Base-by-base conservation (phyloP, 768 basidiomycete genomes). In the Panaeolus papilionaceus region DNA sequence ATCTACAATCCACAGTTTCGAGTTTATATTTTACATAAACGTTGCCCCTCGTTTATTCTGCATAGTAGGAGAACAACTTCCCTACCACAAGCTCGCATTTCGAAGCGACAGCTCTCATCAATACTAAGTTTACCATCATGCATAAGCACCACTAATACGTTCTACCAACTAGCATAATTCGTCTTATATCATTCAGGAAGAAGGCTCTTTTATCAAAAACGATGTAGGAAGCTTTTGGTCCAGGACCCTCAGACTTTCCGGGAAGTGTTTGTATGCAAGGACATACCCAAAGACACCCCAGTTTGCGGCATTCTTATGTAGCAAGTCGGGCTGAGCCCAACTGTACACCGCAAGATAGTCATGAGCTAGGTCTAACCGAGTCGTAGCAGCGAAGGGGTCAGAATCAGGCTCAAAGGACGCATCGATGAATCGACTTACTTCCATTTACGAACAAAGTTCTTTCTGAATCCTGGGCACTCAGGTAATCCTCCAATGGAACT, bases 221-320 rank as follows among this genome's bases (percentile, higher is more conserved):
- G 49, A 10, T 1, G 3, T 5, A 26, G 49, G 49, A 23, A 51
- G 49, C 49, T 51, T 51, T 28, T 51, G 49, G 23, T 51, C 26
- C 1, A 51, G 9, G 4, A 51, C 23, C 10, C 49, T 7, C 9
- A 51, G 14, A 1, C 10, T 51, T 14, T 51, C 49, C 18, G 49
- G 49, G 49, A 51, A 51, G 23, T 28, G 49, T 14, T 18, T 4
- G 18, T 26, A 26, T 3, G 14, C 20, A 23, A 51, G 26, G 18
- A 51, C 49, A 51, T 51, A 51, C 8, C 49, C 49, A 8, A 51
- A 51, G 20, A 51, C 49, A 51, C 49, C 49, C 49, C 49, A 51
- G 26, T 23, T 51, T 51, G 49, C 49, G 7, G 49, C 49, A 28
- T 51, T 51, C 49, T 26, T 51, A 10, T 51, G 49, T 8, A 51